phyloP scores from a whole-genome alignment of 352 stramenopile genomes.

The Globisporangium cylindrosporum region DNA sequence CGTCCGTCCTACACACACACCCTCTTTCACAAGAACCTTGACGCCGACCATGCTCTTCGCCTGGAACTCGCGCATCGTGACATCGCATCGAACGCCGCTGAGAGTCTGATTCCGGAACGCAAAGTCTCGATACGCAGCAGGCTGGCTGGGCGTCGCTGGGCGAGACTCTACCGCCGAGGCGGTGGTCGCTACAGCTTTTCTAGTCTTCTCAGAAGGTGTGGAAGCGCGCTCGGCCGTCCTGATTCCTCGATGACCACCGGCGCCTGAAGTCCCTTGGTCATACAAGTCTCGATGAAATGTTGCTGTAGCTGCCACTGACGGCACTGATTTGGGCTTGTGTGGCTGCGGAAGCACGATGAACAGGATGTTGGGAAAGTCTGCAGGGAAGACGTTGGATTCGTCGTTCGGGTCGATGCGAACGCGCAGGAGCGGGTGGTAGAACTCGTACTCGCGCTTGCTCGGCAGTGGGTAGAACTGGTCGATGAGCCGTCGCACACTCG shows the following conservation, averaged over 20 bases:
- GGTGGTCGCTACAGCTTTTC: background rate
- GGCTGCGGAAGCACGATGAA: constrained; percentile 7
- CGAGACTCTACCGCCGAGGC: background rate
- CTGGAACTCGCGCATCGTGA: constrained; percentile 14
- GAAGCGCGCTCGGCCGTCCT: background rate
- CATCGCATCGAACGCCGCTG: constrained; percentile 9
- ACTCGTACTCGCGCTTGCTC: constrained; percentile 24
- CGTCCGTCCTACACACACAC: background rate
- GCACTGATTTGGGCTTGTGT: background rate
- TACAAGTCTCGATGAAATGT: background rate
- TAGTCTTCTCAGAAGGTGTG: background rate
- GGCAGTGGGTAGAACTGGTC: constrained; percentile 33
- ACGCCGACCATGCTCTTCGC: constrained; percentile 6
- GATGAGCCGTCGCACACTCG: constrained; percentile 23
- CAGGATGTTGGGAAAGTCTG: constrained; percentile 14
- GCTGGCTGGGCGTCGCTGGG: background rate
- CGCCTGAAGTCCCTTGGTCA: background rate
- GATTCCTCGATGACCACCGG: background rate
- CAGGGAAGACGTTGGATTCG: constrained; percentile 12
- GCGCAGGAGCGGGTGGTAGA: constrained; percentile 20
- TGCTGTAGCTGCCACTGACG: background rate
- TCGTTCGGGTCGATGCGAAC: constrained; percentile 12
- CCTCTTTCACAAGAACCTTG: constrained; percentile 9
- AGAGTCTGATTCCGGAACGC: background rate
- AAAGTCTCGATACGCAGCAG: constrained; percentile 7